phyloP scores from a whole-genome alignment of 345 rosid genomes.

The Cardamine occulta region DNA sequence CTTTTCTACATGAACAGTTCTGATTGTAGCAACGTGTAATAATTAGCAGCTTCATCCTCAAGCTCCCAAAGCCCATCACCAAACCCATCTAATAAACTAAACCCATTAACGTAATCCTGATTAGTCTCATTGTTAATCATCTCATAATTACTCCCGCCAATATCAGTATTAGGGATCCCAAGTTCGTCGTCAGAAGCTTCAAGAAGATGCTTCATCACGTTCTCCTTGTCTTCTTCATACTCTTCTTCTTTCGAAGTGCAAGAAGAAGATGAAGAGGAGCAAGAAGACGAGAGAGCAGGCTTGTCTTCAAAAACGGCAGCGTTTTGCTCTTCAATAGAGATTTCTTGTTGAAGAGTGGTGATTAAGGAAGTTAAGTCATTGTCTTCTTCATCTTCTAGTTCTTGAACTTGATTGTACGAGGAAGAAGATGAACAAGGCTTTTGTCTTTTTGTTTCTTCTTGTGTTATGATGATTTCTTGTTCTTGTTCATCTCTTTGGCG shows the following conservation, averaged over 20 bases:
- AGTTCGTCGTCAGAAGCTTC: constrained; percentile 95
- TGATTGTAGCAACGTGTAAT: constrained; percentile 65
- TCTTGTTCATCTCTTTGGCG: constrained; percentile 67
- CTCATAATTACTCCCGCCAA: constrained; percentile 35
- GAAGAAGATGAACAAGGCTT: constrained; percentile 43
- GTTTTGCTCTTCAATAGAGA: constrained; percentile 42
- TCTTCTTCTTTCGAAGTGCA: constrained; percentile 38
- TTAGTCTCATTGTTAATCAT: constrained; percentile 27
- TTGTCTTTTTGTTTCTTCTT: constrained; percentile 53
- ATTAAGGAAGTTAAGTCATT: constrained; percentile 62
- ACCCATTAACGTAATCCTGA: constrained; percentile 36
- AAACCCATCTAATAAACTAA: constrained; percentile 46
- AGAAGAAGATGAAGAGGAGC: constrained; percentile 38
- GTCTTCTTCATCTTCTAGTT: constrained; percentile 51
- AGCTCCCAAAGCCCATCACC: constrained; percentile 76
- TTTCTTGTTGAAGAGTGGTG: constrained; percentile 61
- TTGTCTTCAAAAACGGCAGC: constrained; percentile 23
- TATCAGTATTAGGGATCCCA: constrained; percentile 65
- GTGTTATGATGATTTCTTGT: constrained; percentile 27
- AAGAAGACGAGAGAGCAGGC: constrained; percentile 29
- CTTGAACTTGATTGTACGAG: constrained; percentile 48
- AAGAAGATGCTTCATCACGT: constrained; percentile 71
- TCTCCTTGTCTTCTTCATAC: constrained; percentile 50
- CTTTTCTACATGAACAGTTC: constrained; percentile 57
- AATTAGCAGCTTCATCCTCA: constrained; percentile 75